Conservation (phyloP, 2,329 filamentous ascomycete genomes). For the Colletotrichum viniferum region DNA sequence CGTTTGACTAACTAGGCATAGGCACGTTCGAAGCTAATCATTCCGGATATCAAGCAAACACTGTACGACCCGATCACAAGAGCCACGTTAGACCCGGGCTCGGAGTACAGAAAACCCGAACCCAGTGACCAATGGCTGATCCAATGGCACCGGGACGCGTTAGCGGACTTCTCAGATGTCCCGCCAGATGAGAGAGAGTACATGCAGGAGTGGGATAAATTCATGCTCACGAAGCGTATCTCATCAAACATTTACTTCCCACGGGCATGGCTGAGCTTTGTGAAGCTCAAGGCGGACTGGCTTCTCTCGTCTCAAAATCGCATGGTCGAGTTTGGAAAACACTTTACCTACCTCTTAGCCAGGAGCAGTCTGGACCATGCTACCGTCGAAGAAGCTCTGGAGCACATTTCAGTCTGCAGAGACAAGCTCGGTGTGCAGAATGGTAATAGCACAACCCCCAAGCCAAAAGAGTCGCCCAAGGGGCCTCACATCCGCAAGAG, state of each 20-base stretch:
- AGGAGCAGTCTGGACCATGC: conserved; percentile 50
- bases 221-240: conserved; percentile 54
- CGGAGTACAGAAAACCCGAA: conserved; percentile 45
- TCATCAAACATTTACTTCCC: conserved; percentile 58
- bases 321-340: conserved; percentile 60
- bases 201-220: conserved; percentile 62
- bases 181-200: conserved; percentile 60
- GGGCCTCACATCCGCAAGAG: conserved; percentile 44
- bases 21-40: conserved; percentile 32
- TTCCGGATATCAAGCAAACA: conserved; percentile 55
- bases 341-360: conserved; percentile 54
- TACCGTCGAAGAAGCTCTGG: conserved; percentile 46
- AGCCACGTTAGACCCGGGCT: conserved; percentile 52
- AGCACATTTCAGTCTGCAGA: conserved; percentile 47
- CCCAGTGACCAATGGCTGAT: conserved; percentile 59
- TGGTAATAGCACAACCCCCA: background rate
- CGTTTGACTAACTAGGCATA: background rate
- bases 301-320: conserved; percentile 52
- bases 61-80: conserved; percentile 65
- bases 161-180: conserved; percentile 62
- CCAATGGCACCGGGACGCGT: conserved; percentile 62
- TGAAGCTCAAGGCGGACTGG: conserved; percentile 56
- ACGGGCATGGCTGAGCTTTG: conserved; percentile 56
- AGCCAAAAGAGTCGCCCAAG: conserved; percentile 32
- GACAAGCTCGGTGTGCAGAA: conserved; percentile 26